These are phyloP conservation scores for Erythrophleum ivorense DNA, from an alignment of 331 rosid species.

Conservation along the genomic window DNA sequence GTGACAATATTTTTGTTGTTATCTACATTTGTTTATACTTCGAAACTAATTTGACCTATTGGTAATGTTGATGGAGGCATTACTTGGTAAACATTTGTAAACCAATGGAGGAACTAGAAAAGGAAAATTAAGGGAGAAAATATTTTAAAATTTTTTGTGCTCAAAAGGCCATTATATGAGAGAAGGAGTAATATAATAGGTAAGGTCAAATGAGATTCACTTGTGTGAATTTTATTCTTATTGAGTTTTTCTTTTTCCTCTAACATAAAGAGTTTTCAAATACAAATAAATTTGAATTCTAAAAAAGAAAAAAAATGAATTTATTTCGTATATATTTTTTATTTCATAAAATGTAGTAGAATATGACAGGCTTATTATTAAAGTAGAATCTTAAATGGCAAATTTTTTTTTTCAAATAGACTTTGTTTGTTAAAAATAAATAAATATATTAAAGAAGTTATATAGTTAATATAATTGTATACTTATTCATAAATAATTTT, in stretches of 20 bases:
- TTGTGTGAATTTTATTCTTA: too few relatives aligned
- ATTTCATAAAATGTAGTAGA: slow-evolving; percentile 7
- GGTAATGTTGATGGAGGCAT: neutral
- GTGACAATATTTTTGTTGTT: neutral
- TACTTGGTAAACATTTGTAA: neutral
- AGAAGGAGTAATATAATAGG: too few relatives aligned
- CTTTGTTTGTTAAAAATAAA: too few relatives aligned
- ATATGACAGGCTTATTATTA: slow-evolving; percentile 42
- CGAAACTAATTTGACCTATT: neutral
- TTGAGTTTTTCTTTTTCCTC: too few relatives aligned
- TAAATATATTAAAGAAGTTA: neutral
- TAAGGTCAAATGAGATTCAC: too few relatives aligned
- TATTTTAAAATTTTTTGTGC: too few relatives aligned
- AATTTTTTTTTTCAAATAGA: too few relatives aligned
- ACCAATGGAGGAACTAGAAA: neutral
- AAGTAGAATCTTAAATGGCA: too few relatives aligned
- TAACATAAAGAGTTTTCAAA: too few relatives aligned
- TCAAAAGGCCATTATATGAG: too few relatives aligned
- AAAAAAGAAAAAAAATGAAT: neutral
- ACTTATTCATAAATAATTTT: neutral
- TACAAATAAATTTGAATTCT: too few relatives aligned
- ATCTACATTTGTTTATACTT: neutral
- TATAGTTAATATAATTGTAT: neutral
- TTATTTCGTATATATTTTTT: neutral
- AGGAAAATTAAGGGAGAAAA: neutral